Conservation (phyloP, 768 basidiomycete genomes). For the Pleurotus pulmonarius region DNA sequence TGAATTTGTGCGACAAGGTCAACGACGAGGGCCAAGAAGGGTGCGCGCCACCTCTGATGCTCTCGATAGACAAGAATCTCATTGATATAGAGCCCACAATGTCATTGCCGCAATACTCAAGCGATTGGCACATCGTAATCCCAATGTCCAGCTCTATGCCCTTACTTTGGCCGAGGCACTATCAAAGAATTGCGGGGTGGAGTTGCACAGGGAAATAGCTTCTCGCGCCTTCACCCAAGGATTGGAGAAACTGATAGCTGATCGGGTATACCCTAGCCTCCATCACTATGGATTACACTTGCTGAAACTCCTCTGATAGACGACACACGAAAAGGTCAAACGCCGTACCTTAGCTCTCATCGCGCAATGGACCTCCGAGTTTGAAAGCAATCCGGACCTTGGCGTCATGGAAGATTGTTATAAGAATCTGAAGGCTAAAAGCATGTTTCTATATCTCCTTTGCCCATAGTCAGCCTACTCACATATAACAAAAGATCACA, state of each 20-base stretch:
- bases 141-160: constrained; percentile 95
- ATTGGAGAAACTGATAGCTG: constrained; percentile 81
- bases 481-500: constrained; percentile 51
- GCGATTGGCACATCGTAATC: constrained; percentile 88
- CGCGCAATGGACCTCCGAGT: constrained; percentile 81
- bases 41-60: constrained; percentile 38
- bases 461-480: background rate
- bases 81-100: constrained; percentile 73
- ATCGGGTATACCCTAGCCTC: constrained; percentile 54
- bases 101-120: constrained; percentile 84
- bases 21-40: constrained; percentile 83
- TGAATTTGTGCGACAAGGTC: constrained; percentile 97
- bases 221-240: constrained; percentile 89
- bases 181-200: constrained; percentile 84
- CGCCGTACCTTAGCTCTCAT: constrained; percentile 68
- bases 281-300: background rate
- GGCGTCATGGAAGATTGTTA: constrained; percentile 93
- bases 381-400: constrained; percentile 72
- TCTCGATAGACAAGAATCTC: constrained; percentile 1
- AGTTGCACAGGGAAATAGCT: constrained; percentile 82
- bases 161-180: constrained; percentile 85
- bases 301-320: constrained; percentile 39
- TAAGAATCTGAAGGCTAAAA: constrained; percentile 75
- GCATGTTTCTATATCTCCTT: constrained; percentile 35
- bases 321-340: constrained; percentile 88